phyloP scores from a whole-genome alignment of 345 rosid species.

The Eucalyptus pauciflora region DNA sequence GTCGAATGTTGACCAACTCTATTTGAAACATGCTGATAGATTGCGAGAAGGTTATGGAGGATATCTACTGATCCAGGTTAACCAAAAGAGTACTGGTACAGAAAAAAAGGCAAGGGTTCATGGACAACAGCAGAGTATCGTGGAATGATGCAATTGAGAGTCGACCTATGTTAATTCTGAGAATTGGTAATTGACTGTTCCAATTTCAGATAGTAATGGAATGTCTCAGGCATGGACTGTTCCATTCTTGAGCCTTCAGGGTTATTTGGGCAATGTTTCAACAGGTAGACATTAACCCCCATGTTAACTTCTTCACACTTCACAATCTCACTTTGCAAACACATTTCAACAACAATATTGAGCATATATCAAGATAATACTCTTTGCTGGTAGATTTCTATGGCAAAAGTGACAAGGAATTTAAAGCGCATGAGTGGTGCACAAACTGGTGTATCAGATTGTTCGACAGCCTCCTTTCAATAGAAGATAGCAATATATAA shows the following conservation, averaged over 20 bases:
- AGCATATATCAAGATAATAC: neutral
- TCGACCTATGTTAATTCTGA: neutral
- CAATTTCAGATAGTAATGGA: neutral
- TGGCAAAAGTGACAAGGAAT: too few species aligned
- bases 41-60: neutral
- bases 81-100: neutral
- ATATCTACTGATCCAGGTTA: neutral
- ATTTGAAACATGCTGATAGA: neutral
- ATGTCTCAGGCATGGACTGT: neutral
- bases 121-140: neutral
- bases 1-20: neutral
- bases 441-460: neutral
- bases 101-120: neutral
- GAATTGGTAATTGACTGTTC: neutral
- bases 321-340: neutral
- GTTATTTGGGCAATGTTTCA: neutral
- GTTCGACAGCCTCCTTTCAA: neutral
- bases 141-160: neutral
- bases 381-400: neutral
- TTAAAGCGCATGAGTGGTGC: neutral
- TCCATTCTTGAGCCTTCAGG: neutral
- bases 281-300: neutral
- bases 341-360: neutral
- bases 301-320: neutral
- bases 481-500: neutral